phyloP scores from a whole-genome alignment of 2,329 filamentous ascomycete genomes.

The Helotiales sp. region DNA sequence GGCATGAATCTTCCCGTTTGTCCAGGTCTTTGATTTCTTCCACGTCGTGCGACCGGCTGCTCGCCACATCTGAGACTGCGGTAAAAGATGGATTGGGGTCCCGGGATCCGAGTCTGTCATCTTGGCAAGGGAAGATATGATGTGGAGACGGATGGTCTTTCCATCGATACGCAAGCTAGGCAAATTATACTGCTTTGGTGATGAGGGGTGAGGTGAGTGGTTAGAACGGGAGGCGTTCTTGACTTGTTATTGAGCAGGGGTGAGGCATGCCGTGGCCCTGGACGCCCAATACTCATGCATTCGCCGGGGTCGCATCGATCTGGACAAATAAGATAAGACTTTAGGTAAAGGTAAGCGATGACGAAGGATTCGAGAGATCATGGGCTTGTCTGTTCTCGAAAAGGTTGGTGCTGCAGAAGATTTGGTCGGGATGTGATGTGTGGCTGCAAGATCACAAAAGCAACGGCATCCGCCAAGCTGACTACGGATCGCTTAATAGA shows the following conservation, averaged over 20 bases:
- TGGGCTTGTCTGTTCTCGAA: not conserved
- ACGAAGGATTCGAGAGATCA: not conserved
- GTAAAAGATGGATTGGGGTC: conserved; percentile 2
- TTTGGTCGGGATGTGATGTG: not conserved
- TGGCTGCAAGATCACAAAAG: not conserved
- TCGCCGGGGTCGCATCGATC: conserved; percentile 8
- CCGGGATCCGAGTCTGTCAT: conserved; percentile 5
- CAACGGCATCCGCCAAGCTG: not conserved
- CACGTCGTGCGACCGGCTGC: conserved; percentile 11
- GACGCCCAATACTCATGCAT: conserved; percentile 20
- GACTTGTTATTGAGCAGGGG: conserved; percentile 23
- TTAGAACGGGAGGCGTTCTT: conserved; percentile 22
- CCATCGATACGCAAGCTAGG: not conserved
- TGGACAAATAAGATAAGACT: conserved; percentile 10
- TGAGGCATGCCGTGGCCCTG: conserved; percentile 22
- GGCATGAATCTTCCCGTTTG: not conserved
- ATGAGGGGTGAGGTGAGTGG: conserved; percentile 2
- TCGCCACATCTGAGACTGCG: conserved; percentile 11
- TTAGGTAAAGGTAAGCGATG: conserved; percentile 20
- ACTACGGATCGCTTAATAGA: not conserved
- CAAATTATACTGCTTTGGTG: not conserved
- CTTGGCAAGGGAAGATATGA: not conserved
- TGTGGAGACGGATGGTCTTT: conserved; percentile 4
- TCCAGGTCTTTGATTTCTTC: not conserved
- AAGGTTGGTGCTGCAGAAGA: not conserved